Percentiles rank a stretch among this genome's conserved stretches.
These are phyloP conservation scores for Apiotrichum veenhuisii DNA, from an alignment of 1,284 basidiomycete species.

Conservation along the genomic window DNA sequence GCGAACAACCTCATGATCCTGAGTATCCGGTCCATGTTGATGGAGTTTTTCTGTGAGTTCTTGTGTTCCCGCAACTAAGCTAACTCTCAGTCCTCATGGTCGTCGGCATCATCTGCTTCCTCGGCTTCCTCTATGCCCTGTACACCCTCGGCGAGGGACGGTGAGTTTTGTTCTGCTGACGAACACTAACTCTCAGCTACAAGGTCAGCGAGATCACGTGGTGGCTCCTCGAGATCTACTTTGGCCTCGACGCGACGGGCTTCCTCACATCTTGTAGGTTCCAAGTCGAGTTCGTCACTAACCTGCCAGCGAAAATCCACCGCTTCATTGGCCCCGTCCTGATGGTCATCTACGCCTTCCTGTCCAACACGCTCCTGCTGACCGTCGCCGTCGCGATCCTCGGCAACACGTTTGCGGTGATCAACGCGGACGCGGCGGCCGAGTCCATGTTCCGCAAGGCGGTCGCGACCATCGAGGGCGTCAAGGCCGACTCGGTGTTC, in stretches of 20 bases:
- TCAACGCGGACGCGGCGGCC: slow-evolving; percentile 84
- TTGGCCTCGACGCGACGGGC: slow-evolving; percentile 81
- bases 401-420: slow-evolving; percentile 86
- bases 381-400: slow-evolving; percentile 63
- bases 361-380: slow-evolving; percentile 68
- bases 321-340: slow-evolving; percentile 76
- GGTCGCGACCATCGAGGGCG: slow-evolving; percentile 80
- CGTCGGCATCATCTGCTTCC: slow-evolving; percentile 75
- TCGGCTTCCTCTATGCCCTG: slow-evolving; percentile 79
- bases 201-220: slow-evolving; percentile 41
- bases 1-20: slow-evolving; percentile 69
- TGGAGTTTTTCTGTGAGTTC: slow-evolving; percentile 48
- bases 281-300: slow-evolving; percentile 3
- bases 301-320: slow-evolving; percentile 62
- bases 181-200: not conserved
- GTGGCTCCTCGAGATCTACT: slow-evolving; percentile 55
- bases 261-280: slow-evolving; percentile 70
- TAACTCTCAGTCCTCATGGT: slow-evolving; percentile 60
- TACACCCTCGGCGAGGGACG: slow-evolving; percentile 61
- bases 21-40: slow-evolving; percentile 48
- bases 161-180: not conserved
- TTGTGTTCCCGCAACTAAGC: slow-evolving; percentile 26
- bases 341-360: slow-evolving; percentile 75
- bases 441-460: slow-evolving; percentile 94
- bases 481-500: slow-evolving; percentile 69